Evolutionary conservation across 306 rosid genomes (phyloP), one percentile per base, ranked within the genome.

Genomic region (Chamaecrista fasciculata): DNA sequence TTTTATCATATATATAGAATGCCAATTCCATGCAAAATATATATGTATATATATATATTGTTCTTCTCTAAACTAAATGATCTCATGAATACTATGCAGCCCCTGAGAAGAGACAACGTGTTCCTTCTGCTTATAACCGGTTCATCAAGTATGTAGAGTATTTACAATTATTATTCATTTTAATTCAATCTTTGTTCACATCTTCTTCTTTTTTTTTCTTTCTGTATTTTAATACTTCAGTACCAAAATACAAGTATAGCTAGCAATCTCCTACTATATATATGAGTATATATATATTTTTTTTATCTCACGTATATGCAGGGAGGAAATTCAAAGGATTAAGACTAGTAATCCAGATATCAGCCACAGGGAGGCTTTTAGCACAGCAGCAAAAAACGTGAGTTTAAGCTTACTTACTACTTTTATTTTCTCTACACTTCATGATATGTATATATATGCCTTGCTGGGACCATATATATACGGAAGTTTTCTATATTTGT

Each of bases 321-420:
- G 99, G 82, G 99, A 89, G 84, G 99, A 94, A 84, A 94, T 94
- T 63, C 99, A 94, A 83, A 94, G 99, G 90, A 94, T 94, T 55
- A 94, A 94, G 78, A 97, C 97, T 15, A 47, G 92, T 70, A 89
- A 94, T 73, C 99, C 97, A 60, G 97, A 91, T 70, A 89, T 94
- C 69, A 94, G 95, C 80, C 99, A 94, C 79, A 91, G 96, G 65
- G 97, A 94, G 82, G 99, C 99, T 59, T 94, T 94, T 62, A 94
- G 99, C 86, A 84, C 97, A 16, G 97, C 99, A 19, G 97, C 97
- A 11, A 94, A 94, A 85, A 94, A 94, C 71, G 99, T 94, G 80
- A 91, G 96, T 81, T n/a, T 40, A 21, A 48, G 7, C 26, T 72
- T 66, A 9, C 21, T 67, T 44, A 71, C 29, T 25, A 9, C 6